Base-by-base conservation (phyloP, 225 moss, liverwort and hornwort genomes). In the Thuidium tamariscinum region DNA sequence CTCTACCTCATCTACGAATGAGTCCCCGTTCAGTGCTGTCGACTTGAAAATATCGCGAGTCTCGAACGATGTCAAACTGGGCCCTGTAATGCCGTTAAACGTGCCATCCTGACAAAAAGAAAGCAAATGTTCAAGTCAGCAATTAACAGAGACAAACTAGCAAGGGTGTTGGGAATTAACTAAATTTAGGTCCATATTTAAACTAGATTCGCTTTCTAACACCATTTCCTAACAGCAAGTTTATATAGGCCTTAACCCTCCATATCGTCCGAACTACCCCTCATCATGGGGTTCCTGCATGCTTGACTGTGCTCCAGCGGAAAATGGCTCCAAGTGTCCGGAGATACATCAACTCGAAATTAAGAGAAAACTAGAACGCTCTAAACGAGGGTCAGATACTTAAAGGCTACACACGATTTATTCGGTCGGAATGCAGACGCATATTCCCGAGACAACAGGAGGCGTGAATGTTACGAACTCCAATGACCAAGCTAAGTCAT, bases 11-110 rank as follows among this genome's bases (percentile, higher is more conserved):
- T 90, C 88, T 61, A 76, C 85, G 68, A 88, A 92, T 23, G 92
- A 91, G 64, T 91, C 87, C 75, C 89, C 93, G 37, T 88, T 90
- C 62, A 89, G 82, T 49, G 15, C 78, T 78, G 88, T 61, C 78
- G 88, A 73, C 70, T 91, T 90, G 66, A 91, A 93, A 83, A 91
- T 91, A 70, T 91, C 91, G 79, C 86, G 88, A 29, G 71, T 85
- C 80, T 88, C 92, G 59, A 90, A 89, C 34, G 93, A 54, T 52
- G 74, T 91, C 85, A 93, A 48, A 91, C 88, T 56, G 88, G 93
- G 44, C 80, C 93, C 93, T 90, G 93, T 80, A 91, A 93, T 93
- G 93, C 93, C 79, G 91, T 93, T 91, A 93, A 88, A 93, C 90
- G 93, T 66, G 91, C 91, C 91, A 91, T 89, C 93, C 93, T 93